Percentiles rank a stretch among this genome's conserved stretches.
Conservation (phyloP, 345 rosid genomes). For the Rhodamnia rubescens region DNA sequence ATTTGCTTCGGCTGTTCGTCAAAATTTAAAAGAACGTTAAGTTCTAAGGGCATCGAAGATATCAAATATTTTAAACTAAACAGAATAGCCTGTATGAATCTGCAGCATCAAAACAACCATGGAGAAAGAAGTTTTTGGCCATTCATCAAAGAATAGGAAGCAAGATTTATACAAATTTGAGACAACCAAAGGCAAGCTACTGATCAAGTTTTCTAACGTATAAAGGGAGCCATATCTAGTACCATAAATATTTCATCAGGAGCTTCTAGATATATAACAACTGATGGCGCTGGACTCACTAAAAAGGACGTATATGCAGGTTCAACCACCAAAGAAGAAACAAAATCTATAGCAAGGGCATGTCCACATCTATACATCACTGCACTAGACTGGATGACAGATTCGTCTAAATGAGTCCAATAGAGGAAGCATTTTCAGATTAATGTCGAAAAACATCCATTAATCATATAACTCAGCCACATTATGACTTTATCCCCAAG, state of each 20-base stretch:
- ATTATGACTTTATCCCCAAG: too few relatives aligned
- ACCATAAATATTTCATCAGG: not conserved
- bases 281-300: not conserved
- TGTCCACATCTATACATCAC: not conserved
- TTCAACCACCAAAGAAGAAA: not conserved
- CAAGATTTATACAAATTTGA: not conserved
- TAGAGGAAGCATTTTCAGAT: too few relatives aligned
- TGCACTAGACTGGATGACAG: not conserved
- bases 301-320: not conserved
- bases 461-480: too few relatives aligned
- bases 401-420: not conserved
- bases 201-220: not conserved
- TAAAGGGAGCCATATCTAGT: not conserved
- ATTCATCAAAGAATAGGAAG: not conserved
- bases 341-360: not conserved
- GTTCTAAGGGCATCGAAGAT: not conserved
- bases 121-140: not conserved
- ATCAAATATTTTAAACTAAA: not conserved
- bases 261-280: not conserved
- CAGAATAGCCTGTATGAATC: not conserved
- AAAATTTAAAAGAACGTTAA: not conserved
- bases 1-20: conserved; percentile 76
- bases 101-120: not conserved
- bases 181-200: not conserved
- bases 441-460: too few relatives aligned